These are phyloP conservation scores for Posidonia australis DNA, from an alignment of 106 monocot species.

Conservation along the genomic window DNA sequence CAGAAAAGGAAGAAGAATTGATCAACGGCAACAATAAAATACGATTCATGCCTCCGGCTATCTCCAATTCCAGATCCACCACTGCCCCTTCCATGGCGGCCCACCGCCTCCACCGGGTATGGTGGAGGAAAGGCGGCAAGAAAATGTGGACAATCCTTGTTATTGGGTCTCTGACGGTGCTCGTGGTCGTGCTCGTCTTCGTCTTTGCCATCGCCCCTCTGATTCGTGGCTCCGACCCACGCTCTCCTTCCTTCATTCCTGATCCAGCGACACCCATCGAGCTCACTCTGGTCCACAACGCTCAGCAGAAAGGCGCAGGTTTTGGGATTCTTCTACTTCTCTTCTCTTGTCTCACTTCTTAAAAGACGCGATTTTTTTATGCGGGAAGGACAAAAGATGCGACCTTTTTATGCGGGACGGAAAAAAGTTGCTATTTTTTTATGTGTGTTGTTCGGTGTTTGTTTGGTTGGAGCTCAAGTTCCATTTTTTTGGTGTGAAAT, in stretches of 20 bases:
- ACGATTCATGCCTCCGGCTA: no score
- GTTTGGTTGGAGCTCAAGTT: neutral
- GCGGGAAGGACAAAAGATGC: no score
- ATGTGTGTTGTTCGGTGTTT: no score
- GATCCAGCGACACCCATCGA: conserved; percentile 24
- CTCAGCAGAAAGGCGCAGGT: conserved; percentile 51
- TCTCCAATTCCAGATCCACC: no score
- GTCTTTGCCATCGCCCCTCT: neutral
- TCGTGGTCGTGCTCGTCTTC: no score
- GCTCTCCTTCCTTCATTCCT: no score
- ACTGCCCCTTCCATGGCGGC: neutral
- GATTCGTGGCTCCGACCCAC: neutral
- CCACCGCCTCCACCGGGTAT: neutral
- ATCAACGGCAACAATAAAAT: no score
- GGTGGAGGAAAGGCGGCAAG: conserved; percentile 2
- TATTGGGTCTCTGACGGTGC: neutral
- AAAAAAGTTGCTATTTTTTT: no score
- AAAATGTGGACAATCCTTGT: neutral
- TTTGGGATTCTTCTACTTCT: neutral
- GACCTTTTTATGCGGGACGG: no score
- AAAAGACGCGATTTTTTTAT: no score
- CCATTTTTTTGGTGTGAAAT: neutral
- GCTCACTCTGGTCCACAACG: conserved; percentile 50
- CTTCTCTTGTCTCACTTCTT: neutral
- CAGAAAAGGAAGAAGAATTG: no score